A percentile compares a stretch with the other conserved stretches of the same genome.
Conservation (phyloP, 2,329 filamentous ascomycete genomes). For the Penicillium sp. region DNA sequence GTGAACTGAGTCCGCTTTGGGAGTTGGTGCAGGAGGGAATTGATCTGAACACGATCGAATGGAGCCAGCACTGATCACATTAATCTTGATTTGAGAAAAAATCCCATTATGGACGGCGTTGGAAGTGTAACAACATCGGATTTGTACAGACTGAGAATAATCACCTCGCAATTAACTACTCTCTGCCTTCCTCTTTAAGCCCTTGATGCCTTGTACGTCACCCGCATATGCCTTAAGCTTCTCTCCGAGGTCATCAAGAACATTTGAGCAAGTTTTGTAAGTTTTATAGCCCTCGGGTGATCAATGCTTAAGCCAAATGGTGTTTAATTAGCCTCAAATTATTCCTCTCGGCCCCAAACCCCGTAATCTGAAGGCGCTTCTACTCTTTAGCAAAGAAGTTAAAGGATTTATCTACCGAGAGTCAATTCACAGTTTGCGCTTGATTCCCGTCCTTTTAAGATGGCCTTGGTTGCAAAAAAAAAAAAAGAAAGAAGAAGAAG, state of each 20-base stretch:
- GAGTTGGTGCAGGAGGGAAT: constrained; percentile 96
- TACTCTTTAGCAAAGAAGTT: background rate
- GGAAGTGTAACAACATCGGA: constrained; percentile 25
- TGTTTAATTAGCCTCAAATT: background rate
- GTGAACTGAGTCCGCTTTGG: constrained; percentile 94
- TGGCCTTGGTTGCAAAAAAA: background rate
- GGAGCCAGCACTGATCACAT: constrained; percentile 83
- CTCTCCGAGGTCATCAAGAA: too few species aligned
- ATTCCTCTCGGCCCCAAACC: too few species aligned
- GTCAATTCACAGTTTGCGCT: background rate
- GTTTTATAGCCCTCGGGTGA: background rate
- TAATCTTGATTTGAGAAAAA: constrained; percentile 23
- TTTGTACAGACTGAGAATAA: constrained; percentile 28
- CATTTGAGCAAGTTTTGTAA: background rate
- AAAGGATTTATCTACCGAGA: background rate
- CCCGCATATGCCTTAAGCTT: background rate
- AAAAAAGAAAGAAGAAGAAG: background rate
- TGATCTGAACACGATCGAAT: constrained; percentile 93
- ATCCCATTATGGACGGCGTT: constrained; percentile 19
- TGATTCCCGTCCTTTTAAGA: background rate
- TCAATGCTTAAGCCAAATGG: background rate
- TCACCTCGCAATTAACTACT: constrained; percentile 10
- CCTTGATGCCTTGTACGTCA: background rate
- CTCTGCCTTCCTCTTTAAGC: background rate
- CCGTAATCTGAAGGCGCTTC: background rate